phyloP scores from a whole-genome alignment of 179 eudicot species.

The Silene coronaria region DNA sequence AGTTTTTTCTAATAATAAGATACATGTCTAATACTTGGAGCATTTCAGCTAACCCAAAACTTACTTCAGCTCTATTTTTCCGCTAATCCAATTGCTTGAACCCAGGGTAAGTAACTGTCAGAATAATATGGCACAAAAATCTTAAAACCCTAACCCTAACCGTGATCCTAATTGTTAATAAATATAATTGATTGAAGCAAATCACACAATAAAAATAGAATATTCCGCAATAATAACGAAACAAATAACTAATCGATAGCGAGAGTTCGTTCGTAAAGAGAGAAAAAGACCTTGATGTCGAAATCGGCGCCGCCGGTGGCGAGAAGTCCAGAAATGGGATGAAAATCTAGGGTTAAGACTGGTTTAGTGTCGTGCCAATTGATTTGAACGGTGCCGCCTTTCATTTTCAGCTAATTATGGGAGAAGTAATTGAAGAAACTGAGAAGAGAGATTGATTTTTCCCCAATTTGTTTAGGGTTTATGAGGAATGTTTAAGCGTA shows the following conservation, averaged over 20 bases:
- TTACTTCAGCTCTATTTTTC: not conserved
- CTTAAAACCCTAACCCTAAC: conserved; percentile 17
- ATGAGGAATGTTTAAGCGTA: not conserved
- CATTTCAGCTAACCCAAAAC: not conserved
- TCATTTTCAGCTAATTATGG: conserved; percentile 36
- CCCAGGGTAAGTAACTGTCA: not conserved
- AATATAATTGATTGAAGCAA: not conserved
- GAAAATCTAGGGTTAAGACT: conserved; percentile 89
- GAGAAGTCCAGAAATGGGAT: conserved; percentile 60
- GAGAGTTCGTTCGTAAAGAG: not conserved
- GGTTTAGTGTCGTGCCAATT: conserved; percentile 96
- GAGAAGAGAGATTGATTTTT: not conserved
- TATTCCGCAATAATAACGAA: not conserved
- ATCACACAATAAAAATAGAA: not conserved
- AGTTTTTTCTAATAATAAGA: not conserved
- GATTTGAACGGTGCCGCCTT: conserved; percentile 88
- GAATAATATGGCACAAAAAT: not conserved
- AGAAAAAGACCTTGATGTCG: conserved; percentile 65
- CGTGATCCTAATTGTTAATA: not conserved
- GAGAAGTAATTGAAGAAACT: not conserved
- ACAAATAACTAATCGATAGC: not conserved
- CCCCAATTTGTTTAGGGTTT: conserved; percentile 10
- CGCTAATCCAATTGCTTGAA: not conserved
- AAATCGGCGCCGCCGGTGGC: conserved; percentile 96
- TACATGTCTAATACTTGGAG: not conserved